A percentile compares a stretch with the other conserved stretches of the same genome.
phyloP scores from a whole-genome alignment of 1,284 basidiomycete species.

The Puccinia hordei region DNA sequence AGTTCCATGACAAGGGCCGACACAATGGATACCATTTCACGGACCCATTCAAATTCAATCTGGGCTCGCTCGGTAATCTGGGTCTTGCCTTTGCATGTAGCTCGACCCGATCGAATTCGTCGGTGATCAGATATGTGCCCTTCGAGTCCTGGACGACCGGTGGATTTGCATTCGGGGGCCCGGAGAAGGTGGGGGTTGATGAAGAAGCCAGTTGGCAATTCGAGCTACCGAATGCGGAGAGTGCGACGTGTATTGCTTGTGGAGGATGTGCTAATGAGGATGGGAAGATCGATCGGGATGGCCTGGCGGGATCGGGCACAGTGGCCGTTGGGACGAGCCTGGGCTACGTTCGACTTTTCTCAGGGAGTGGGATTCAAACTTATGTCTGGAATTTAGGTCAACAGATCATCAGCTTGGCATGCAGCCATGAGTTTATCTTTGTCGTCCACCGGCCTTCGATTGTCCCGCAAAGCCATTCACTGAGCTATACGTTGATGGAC shows the following conservation, averaged over 20 bases:
- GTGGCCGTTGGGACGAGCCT: constrained; percentile 83
- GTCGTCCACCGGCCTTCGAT: constrained; percentile 70
- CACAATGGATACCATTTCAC: constrained; percentile 84
- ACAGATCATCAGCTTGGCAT: constrained; percentile 86
- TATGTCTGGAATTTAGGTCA: constrained; percentile 82
- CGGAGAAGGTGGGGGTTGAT: constrained; percentile 53
- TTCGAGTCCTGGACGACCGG: constrained; percentile 74
- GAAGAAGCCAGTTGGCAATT: constrained; percentile 70
- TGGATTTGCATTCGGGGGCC: constrained; percentile 61
- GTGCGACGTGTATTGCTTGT: constrained; percentile 75
- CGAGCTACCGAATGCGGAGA: constrained; percentile 69
- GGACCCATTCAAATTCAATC: constrained; percentile 73
- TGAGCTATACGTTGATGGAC: constrained; percentile 81
- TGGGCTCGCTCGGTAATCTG: constrained; percentile 68
- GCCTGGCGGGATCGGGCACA: constrained; percentile 62
- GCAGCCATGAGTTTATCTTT: constrained; percentile 79
- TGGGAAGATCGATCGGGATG: constrained; percentile 56
- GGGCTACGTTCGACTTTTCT: constrained; percentile 86
- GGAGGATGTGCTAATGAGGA: constrained; percentile 66
- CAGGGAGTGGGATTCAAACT: constrained; percentile 83
- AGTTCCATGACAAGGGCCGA: constrained; percentile 85
- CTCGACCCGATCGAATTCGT: constrained; percentile 67
- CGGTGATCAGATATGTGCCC: constrained; percentile 77
- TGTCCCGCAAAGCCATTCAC: constrained; percentile 67
- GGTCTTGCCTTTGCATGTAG: constrained; percentile 79